Base-by-base conservation (phyloP, 331 rosid genomes). In the Prunus yedoensis region DNA sequence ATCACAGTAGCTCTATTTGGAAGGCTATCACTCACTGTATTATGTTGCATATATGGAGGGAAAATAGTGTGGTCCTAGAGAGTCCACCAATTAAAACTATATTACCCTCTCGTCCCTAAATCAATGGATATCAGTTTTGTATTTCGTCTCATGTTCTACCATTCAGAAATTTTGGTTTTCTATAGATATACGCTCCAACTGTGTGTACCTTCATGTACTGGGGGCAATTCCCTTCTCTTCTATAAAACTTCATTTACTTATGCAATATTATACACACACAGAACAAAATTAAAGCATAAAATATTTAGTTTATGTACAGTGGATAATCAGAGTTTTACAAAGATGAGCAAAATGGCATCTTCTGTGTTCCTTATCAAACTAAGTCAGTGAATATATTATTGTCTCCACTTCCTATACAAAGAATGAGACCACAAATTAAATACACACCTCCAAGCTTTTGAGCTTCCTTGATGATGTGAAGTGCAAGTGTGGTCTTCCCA, bases 401-500 rank as follows among this genome's bases (percentile, higher is more conserved):
- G 28, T 20, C 5, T 5, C 28, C 41, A 74, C 28, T 30, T 73
- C 9, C 30, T 1, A 61, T 61, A 8, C 21, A 67, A 50, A 8
- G 58, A 65, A 4, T 53, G 13, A 61, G 25, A 69, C 60, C 5
- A 32, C 20, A 75, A 47, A 66, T 38, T 10, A 38, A 30, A 47
- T 43, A 71, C 41, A 57, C 32, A 91, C 97, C 98, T 88, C 97
- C 94, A 78, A 84, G 89, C 87, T 87, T 94, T 81, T 94, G 98
- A 78, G 98, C 96, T 78, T 94, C 97, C 88, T 88, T 91, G 79
- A 91, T 79, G 58, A 91, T 82, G 79, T 91, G 98, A 80, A 94
- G 97, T 17, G 97, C 98, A 71, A 94, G 92, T 4, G 97, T 88
- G 63, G 96, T 90, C 83, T 91, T 94, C 74, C 98, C 98, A 45